Percentiles rank a stretch among this genome's conserved stretches.
Evolutionary conservation across 2,329 filamentous ascomycete species (phyloP).

Genomic region (Dactylonectria macrodidyma): DNA sequence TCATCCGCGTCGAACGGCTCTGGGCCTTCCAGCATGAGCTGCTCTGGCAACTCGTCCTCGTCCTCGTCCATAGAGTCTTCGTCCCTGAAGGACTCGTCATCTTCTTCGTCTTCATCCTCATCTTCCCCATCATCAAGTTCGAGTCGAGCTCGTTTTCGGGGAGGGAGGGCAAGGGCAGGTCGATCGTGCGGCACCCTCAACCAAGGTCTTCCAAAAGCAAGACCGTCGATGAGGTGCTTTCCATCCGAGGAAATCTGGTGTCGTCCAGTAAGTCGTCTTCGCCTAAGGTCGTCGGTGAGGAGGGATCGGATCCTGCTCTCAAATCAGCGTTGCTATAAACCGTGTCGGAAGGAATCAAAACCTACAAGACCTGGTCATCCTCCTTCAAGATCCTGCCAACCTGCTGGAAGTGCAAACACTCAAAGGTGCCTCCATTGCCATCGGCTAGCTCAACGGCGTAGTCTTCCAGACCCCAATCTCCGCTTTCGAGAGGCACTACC

Average conservation of each 20-base stretch:
- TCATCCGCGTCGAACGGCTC: slow-evolving; percentile 28
- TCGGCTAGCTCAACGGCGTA: slow-evolving; percentile 84
- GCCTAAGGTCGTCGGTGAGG: slow-evolving; percentile 79
- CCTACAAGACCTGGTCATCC: slow-evolving; percentile 87
- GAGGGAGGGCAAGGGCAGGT: slow-evolving; percentile 79
- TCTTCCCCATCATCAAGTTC: slow-evolving; percentile 53
- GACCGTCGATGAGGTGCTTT: slow-evolving; percentile 85
- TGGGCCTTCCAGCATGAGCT: slow-evolving; percentile 54
- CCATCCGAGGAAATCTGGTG: slow-evolving; percentile 86
- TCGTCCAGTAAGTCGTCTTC: slow-evolving; percentile 81
- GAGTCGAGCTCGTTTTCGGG: slow-evolving; percentile 77
- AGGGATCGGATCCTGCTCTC: slow-evolving; percentile 80
- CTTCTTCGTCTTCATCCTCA: slow-evolving; percentile 53
- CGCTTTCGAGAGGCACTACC: slow-evolving; percentile 84
- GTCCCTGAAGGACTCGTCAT: slow-evolving; percentile 54
- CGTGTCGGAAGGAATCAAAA: not conserved
- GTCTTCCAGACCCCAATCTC: slow-evolving; percentile 89
- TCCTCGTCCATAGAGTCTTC: slow-evolving; percentile 49
- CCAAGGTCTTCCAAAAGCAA: slow-evolving; percentile 85
- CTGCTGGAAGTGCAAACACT: slow-evolving; percentile 88
- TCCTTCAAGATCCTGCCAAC: slow-evolving; percentile 81
- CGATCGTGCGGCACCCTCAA: slow-evolving; percentile 72
- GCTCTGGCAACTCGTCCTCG: slow-evolving; percentile 45
- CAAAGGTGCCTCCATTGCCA: slow-evolving; percentile 74
- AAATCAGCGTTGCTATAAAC: slow-evolving; percentile 26